Percentiles rank a stretch among this genome's conserved stretches.
phyloP scores from a whole-genome alignment of 164 flowering plant species.

The Vitis cinerea region DNA sequence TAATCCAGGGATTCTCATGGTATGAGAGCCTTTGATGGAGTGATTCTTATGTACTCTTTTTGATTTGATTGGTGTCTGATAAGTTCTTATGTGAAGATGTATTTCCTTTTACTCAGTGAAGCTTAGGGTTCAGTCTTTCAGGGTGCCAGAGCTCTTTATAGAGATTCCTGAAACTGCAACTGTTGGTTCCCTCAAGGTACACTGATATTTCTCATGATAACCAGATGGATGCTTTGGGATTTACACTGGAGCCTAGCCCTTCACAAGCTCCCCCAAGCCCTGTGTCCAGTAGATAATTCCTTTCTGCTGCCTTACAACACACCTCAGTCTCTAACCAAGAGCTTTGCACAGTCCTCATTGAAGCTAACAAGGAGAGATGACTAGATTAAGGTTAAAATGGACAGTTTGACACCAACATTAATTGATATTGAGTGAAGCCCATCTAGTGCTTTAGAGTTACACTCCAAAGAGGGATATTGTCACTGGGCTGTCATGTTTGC shows the following conservation, averaged over 20 bases:
- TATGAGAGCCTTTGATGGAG: constrained; percentile 32
- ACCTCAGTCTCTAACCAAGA: constrained; percentile 36
- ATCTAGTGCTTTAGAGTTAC: constrained; percentile 57
- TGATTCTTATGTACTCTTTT: constrained; percentile 12
- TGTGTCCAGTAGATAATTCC: constrained; percentile 37
- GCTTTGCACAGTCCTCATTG: constrained; percentile 45
- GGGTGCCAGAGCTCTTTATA: constrained; percentile 90
- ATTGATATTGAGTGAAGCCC: constrained; percentile 47
- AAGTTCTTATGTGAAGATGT: constrained; percentile 24
- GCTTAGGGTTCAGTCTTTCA: constrained; percentile 88
- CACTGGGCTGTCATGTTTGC: too few relatives aligned
- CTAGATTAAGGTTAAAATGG: too few relatives aligned
- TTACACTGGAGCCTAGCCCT: constrained; percentile 71
- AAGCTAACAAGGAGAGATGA: background rate
- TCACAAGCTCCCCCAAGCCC: constrained; percentile 32
- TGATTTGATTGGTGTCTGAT: constrained; percentile 23
- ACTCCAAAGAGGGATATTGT: constrained; percentile 50
- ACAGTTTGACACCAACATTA: constrained; percentile 27
- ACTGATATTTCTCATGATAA: constrained; percentile 35
- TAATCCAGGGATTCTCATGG: constrained; percentile 69
- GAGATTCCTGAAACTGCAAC: constrained; percentile 92
- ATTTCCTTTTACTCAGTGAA: constrained; percentile 71
- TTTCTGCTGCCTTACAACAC: constrained; percentile 27
- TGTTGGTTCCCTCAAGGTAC: constrained; percentile 92
- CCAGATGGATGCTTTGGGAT: constrained; percentile 68